Conservation (phyloP, 2,329 filamentous ascomycete genomes). For the Cryphonectria naterciae region DNA sequence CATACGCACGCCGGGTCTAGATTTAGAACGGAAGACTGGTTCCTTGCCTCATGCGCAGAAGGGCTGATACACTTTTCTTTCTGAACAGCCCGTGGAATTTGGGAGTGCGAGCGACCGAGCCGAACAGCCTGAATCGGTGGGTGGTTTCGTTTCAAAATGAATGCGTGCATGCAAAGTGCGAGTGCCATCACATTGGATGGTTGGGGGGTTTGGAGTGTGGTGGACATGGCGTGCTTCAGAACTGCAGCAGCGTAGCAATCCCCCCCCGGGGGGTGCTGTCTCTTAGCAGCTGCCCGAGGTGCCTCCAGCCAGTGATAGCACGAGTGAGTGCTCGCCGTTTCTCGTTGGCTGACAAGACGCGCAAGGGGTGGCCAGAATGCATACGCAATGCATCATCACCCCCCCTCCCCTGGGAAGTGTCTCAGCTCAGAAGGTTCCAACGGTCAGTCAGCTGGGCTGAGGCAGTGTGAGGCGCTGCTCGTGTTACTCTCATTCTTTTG, state of each 20-base stretch:
- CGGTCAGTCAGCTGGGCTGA: constrained; percentile 1
- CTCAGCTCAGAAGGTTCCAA: constrained; percentile 14
- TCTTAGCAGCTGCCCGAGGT: constrained; percentile 20
- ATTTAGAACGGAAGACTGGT: constrained; percentile 10
- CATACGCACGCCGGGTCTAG: constrained; percentile 19
- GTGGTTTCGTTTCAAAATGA: constrained; percentile 5
- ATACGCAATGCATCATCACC: constrained; percentile 15
- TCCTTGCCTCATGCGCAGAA: constrained; percentile 8
- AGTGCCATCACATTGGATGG: neutral
- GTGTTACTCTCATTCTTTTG: neutral
- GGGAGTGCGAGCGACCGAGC: neutral
- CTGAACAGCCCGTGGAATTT: neutral
- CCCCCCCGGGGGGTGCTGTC: constrained; percentile 8
- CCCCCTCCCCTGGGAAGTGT: neutral
- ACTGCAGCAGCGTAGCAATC: constrained; percentile 11
- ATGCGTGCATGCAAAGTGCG: neutral
- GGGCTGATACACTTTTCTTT: neutral
- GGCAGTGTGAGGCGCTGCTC: constrained; percentile 6
- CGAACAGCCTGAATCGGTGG: neutral
- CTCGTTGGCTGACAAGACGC: neutral
- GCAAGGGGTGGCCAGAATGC: constrained; percentile 9
- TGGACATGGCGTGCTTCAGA: constrained; percentile 8
- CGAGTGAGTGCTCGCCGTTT: neutral
- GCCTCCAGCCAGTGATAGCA: constrained; percentile 18
- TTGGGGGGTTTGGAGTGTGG: neutral